phyloP scores from a whole-genome alignment of 2,329 filamentous ascomycete species.

The Fusarium sterilihyphosum region DNA sequence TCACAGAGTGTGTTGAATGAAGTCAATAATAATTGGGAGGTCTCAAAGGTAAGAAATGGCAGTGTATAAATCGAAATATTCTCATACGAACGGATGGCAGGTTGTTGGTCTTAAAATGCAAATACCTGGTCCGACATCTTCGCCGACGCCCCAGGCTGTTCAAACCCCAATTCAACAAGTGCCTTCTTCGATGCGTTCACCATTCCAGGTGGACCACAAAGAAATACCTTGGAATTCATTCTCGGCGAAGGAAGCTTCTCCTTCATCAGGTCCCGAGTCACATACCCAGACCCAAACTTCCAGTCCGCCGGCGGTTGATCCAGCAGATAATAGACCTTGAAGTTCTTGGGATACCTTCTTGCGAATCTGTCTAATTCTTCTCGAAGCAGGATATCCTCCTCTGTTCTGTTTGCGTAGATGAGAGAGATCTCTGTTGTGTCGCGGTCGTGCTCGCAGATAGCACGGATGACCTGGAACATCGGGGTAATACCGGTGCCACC shows the following conservation, averaged over 20 bases:
- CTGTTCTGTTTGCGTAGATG: conserved; percentile 67
- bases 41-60: no score
- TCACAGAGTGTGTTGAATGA: no score
- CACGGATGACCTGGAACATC: conserved; percentile 66
- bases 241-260: conserved; percentile 59
- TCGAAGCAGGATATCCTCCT: conserved; percentile 68
- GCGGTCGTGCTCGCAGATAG: conserved; percentile 67
- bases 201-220: conserved; percentile 71
- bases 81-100: no score
- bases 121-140: conserved; percentile 67
- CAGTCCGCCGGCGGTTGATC: conserved; percentile 58
- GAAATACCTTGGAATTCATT: conserved; percentile 60
- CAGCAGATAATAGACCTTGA: conserved; percentile 66
- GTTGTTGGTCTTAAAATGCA: not conserved
- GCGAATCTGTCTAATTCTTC: conserved; percentile 65
- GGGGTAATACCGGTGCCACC: conserved; percentile 52
- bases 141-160: conserved; percentile 57
- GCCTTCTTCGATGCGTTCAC: conserved; percentile 64
- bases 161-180: conserved; percentile 59
- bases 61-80: no score
- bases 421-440: conserved; percentile 67
- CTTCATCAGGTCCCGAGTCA: conserved; percentile 60
- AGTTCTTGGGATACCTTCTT: conserved; percentile 60
- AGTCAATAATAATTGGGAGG: no score
- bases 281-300: conserved; percentile 59